Percentiles rank a stretch among this genome's conserved stretches.
Evolutionary conservation across 192 early-diverging fungal species (phyloP).

Genomic region (Podila horticola): DNA sequence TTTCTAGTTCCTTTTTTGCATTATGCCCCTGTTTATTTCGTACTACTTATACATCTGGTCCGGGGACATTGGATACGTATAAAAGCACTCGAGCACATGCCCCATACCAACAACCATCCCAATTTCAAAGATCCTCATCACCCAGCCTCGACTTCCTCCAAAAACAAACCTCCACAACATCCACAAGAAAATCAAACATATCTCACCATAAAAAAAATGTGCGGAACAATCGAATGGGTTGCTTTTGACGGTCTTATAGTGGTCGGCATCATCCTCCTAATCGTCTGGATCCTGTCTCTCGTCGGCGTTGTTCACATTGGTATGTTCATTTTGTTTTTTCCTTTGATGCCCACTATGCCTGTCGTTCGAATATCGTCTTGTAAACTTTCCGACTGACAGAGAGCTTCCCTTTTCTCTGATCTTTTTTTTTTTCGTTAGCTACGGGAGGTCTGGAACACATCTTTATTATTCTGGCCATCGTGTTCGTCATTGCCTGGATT

Average conservation of each 20-base stretch:
- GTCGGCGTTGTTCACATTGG: neutral
- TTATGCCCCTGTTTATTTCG: neutral
- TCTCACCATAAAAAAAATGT: conserved; percentile 9
- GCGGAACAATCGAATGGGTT: conserved; percentile 44
- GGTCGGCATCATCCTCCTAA: conserved; percentile 41
- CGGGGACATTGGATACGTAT: neutral
- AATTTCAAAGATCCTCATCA: too few relatives aligned
- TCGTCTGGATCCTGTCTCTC: conserved; percentile 25
- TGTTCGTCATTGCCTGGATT: conserved; percentile 17
- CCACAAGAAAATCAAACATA: too few relatives aligned
- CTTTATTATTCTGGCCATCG: conserved; percentile 10
- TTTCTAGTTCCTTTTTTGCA: neutral
- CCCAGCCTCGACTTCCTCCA: too few relatives aligned
- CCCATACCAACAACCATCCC: neutral
- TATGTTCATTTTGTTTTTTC: neutral
- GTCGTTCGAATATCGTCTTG: too few relatives aligned
- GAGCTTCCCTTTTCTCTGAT: too few relatives aligned
- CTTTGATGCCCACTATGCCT: too few relatives aligned
- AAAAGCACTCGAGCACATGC: neutral
- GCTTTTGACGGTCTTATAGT: conserved; percentile 47
- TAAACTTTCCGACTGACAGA: too few relatives aligned
- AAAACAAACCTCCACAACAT: too few relatives aligned
- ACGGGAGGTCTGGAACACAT: conserved; percentile 8
- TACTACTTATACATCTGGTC: neutral
- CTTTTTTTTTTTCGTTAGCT: neutral